Base-by-base conservation (phyloP, 1,139 yeast species). In the Yamadazyma spencermartinsiae region DNA sequence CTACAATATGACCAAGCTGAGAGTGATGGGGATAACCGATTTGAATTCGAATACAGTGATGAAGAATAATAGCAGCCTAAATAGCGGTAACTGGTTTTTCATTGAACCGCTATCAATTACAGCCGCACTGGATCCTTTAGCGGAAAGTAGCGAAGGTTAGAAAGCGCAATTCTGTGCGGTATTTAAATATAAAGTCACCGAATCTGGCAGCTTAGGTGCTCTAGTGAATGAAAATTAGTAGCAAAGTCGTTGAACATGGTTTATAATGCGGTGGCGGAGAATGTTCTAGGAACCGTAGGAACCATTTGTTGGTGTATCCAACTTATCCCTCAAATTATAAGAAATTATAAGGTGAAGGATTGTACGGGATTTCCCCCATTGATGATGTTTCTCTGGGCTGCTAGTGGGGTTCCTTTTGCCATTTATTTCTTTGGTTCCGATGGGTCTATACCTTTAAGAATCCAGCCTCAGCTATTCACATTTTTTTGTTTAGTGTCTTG, bases 291-390 rank as follows among this genome's bases (percentile, higher is more conserved):
- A n/a, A 87, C 96, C 7, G 72, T 85, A 2, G 97, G 96, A 12
- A 89, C 97, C 0, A 79, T 89, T 4, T 73, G 86, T 44, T 90
- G 97, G 96, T 89, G 96, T 60, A 66, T 89, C 46, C 97, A 90
- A 61, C 67, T 89, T 48, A 72, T 87, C 2, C 97, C 98, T 2
- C 98, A 89, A 58, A 81, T 89, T 37, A 68, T 80, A 38, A 68
- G 80, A 55, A 89, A 90, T 57, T 87, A 74, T 63, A 68, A 70
- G 40, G 73, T 73, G n/a, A 88, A 89, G 52, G 78, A 86, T 54
- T 85, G 95, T 45, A 85, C 82, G 31, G 97, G 98, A 0, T 61
- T 89, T 11, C 96, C 95, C 0, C 88, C 92, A 1, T 15, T 74
- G 30, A 88, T 89, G 96, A 72, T 87, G 78, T 76, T 87, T 41